Conservation (phyloP, 148 eudicot species). For the Nyssa sinensis region DNA sequence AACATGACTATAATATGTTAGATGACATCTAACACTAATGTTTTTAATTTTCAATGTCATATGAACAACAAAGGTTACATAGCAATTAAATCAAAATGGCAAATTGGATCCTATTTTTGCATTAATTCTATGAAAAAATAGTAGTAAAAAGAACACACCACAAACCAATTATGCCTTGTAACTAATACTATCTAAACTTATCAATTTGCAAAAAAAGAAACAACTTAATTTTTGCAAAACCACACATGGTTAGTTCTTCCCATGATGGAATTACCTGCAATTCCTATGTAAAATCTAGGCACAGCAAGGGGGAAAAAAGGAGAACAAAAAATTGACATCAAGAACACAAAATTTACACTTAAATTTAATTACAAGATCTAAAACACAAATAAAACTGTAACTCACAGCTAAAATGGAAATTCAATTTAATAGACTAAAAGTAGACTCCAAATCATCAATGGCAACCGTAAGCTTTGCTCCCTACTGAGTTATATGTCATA, state of each 20-base stretch:
- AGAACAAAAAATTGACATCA: too few species aligned
- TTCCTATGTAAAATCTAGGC: not conserved
- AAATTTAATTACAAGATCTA: not conserved
- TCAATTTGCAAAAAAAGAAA: constrained; percentile 3
- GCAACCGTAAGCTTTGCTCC: too few species aligned
- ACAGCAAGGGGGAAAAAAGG: not conserved
- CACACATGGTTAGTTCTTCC: not conserved
- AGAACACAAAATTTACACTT: not conserved
- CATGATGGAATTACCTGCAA: not conserved
- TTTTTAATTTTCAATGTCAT: not conserved
- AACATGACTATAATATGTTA: too few species aligned
- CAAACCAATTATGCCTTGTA: not conserved
- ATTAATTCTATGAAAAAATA: not conserved
- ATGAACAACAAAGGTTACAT: not conserved
- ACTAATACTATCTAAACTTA: not conserved
- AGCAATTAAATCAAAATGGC: not conserved
- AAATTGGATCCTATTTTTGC: not conserved
- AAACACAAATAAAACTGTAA: not conserved
- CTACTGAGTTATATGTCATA: too few species aligned
- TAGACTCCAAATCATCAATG: not conserved
- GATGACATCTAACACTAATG: not conserved
- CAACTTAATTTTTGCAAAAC: not conserved
- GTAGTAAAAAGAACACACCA: not conserved
- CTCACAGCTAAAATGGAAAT: not conserved
- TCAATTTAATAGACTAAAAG: not conserved